Evolutionary conservation across 164 flowering plant genomes (phyloP).

Genomic region (Umbilicus rupestris): DNA sequence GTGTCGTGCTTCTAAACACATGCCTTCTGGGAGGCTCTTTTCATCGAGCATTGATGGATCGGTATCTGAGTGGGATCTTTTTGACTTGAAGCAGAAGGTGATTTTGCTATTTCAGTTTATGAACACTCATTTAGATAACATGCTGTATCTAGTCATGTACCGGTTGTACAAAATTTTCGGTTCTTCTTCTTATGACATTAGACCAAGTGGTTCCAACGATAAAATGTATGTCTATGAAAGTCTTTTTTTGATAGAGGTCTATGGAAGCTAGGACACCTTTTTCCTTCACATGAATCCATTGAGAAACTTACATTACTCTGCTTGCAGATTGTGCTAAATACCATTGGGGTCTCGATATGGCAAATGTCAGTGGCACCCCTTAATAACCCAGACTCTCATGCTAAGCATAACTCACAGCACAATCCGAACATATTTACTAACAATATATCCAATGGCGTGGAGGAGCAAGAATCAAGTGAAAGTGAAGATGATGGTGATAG

Average conservation of each 20-base stretch:
- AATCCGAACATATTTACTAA: constrained; percentile 40
- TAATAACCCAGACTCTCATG: not conserved
- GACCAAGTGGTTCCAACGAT: no score
- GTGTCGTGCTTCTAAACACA: constrained; percentile 24
- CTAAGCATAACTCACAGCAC: not conserved
- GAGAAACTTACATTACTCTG: not conserved
- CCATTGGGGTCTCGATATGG: constrained; percentile 87
- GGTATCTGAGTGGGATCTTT: constrained; percentile 79
- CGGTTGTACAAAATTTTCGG: no score
- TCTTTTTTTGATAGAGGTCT: no score
- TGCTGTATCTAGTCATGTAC: no score
- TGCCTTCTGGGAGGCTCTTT: constrained; percentile 43
- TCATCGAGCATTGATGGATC: constrained; percentile 76
- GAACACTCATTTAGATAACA: not conserved
- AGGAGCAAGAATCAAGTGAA: constrained; percentile 30
- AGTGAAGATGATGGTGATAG: constrained; percentile 35
- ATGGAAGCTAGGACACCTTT: not conserved
- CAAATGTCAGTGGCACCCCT: constrained; percentile 77
- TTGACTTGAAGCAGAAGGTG: constrained; percentile 57
- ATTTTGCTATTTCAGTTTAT: not conserved
- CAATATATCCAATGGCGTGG: constrained; percentile 14
- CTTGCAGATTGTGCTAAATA: constrained; percentile 50
- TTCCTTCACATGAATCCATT: not conserved
- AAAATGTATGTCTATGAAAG: no score
- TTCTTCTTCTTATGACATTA: no score